Percentiles rank a stretch among this genome's conserved stretches.
Evolutionary conservation across 768 basidiomycete species (phyloP).

Genomic region (Boletus rex-veris): DNA sequence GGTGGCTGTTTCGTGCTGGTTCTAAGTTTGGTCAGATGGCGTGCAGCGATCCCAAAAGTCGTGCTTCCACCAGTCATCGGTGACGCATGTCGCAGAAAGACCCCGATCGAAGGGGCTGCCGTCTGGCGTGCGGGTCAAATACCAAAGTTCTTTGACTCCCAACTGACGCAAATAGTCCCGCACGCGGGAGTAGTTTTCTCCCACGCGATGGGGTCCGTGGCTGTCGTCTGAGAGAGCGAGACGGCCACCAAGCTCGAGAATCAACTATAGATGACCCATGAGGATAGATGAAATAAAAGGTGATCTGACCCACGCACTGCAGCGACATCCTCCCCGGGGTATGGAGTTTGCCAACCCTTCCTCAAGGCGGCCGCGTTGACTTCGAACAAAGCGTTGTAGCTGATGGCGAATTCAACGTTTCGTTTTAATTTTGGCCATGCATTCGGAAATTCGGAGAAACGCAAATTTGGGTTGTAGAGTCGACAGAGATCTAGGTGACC

Average conservation of each 20-base stretch:
- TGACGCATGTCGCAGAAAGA: conserved; percentile 42
- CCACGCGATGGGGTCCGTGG: conserved; percentile 85
- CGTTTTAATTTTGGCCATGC: conserved; percentile 67
- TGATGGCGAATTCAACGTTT: conserved; percentile 69
- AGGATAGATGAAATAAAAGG: conserved; percentile 7
- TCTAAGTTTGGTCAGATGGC: conserved; percentile 15
- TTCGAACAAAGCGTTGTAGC: conserved; percentile 91
- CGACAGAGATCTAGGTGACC: conserved; percentile 94
- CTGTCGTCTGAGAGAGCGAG: conserved; percentile 94
- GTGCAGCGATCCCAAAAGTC: conserved; percentile 48
- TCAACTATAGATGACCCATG: conserved; percentile 48
- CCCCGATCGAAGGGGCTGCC: conserved; percentile 28
- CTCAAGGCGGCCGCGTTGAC: conserved; percentile 89
- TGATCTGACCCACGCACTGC: conserved; percentile 47
- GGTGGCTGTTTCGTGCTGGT: conserved; percentile 1
- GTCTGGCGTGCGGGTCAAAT: conserved; percentile 41
- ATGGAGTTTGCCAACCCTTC: conserved; percentile 84
- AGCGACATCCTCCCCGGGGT: conserved; percentile 78
- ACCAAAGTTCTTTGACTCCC: conserved; percentile 67
- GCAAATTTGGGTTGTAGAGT: conserved; percentile 67
- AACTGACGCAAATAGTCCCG: conserved; percentile 58
- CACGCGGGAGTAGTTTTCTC: conserved; percentile 74
- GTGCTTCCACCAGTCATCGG: conserved; percentile 57
- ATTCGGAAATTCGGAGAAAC: conserved; percentile 50
- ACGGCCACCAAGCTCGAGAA: conserved; percentile 63